Evolutionary conservation across 2,329 filamentous ascomycete species (phyloP).

Genomic region (Diplodia sapinea): DNA sequence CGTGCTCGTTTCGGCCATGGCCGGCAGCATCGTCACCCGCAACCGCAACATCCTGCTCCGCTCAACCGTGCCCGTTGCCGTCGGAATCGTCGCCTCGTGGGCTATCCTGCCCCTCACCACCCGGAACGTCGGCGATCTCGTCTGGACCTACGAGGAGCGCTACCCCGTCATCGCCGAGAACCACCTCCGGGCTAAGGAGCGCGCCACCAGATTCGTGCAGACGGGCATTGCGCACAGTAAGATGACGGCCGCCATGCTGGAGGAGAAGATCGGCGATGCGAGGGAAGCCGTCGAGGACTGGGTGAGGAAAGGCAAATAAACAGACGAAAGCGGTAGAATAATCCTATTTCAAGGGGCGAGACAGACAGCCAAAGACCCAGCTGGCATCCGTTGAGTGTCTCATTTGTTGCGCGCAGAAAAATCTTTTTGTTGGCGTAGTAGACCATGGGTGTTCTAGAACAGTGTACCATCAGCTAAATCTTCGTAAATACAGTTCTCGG

Average conservation of each 20-base stretch:
- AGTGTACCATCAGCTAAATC: slow-evolving; percentile 27
- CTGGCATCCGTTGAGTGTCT: slow-evolving; percentile 9
- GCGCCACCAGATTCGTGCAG: slow-evolving; percentile 70
- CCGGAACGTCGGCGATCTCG: slow-evolving; percentile 81
- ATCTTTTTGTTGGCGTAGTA: slow-evolving; percentile 1
- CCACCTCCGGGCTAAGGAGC: slow-evolving; percentile 74
- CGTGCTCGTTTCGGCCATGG: slow-evolving; percentile 92
- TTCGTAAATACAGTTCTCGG: slow-evolving; percentile 29
- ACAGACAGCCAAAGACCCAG: slow-evolving; percentile 1
- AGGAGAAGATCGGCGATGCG: slow-evolving; percentile 78
- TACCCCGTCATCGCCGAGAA: slow-evolving; percentile 83
- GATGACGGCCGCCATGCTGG: slow-evolving; percentile 73
- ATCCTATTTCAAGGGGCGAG: background rate
- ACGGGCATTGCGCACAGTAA: slow-evolving; percentile 77
- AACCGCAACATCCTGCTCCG: slow-evolving; percentile 87
- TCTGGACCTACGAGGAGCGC: slow-evolving; percentile 92
- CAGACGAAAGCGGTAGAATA: slow-evolving; percentile 5
- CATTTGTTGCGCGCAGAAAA: slow-evolving; percentile 26
- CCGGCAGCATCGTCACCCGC: slow-evolving; percentile 86
- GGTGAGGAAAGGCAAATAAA: slow-evolving; percentile 86
- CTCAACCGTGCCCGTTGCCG: slow-evolving; percentile 73
- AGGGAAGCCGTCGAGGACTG: slow-evolving; percentile 82
- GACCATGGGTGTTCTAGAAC: slow-evolving; percentile 27
- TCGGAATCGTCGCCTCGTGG: slow-evolving; percentile 85
- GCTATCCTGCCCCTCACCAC: slow-evolving; percentile 86